Conservation (phyloP, 495 filamentous ascomycete genomes). For the Penicillium macrosclerotiorum region DNA sequence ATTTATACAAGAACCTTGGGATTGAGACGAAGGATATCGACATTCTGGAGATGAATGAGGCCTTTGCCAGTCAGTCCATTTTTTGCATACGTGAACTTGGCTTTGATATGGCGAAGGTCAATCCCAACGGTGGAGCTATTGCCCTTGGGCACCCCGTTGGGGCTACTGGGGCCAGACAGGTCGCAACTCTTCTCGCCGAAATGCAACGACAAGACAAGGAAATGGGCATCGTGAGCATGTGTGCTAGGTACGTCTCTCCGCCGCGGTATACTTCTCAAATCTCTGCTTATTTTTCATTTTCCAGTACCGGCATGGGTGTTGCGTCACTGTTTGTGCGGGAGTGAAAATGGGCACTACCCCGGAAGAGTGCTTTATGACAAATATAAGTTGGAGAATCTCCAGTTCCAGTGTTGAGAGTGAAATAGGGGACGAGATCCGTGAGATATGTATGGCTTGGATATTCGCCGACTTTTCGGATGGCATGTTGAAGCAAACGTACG, state of each 20-base stretch:
- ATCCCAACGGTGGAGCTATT: constrained; percentile 74
- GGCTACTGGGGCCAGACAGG: constrained; percentile 68
- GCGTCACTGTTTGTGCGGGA: constrained; percentile 71
- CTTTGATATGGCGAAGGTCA: constrained; percentile 75
- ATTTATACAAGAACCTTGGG: constrained; percentile 69
- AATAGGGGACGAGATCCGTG: too few species aligned
- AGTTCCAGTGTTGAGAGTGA: too few species aligned
- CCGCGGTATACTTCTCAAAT: background rate
- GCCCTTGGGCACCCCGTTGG: constrained; percentile 76
- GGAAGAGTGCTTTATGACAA: too few species aligned
- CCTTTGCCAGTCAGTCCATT: constrained; percentile 86
- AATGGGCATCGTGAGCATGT: constrained; percentile 75
- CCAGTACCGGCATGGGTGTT: constrained; percentile 76
- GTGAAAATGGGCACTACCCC: too few species aligned
- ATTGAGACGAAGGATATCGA: constrained; percentile 72
- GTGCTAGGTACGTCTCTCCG: constrained; percentile 44
- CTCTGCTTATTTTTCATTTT: background rate
- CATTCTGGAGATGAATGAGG: constrained; percentile 86
- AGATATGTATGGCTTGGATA: too few species aligned
- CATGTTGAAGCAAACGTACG: too few species aligned
- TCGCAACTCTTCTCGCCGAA: constrained; percentile 71
- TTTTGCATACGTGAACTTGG: constrained; percentile 72
- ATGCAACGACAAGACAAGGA: constrained; percentile 66
- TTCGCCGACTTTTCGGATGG: too few species aligned
- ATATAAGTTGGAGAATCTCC: too few species aligned